A percentile compares a stretch with the other conserved stretches of the same genome.
Conservation (phyloP, 108 stramenopile genomes). For the Epipyxis sp. region DNA sequence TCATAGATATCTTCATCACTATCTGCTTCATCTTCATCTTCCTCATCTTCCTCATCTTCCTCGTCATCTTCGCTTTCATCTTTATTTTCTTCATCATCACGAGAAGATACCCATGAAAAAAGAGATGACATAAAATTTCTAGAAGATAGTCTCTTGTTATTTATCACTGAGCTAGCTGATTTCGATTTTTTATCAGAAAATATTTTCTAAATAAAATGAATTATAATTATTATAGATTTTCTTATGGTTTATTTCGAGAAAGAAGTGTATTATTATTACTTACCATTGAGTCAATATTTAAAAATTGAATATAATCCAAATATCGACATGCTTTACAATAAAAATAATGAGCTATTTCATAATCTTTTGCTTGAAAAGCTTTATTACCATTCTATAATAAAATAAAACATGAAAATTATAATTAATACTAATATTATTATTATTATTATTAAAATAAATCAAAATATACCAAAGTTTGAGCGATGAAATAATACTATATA, state of each 20-base stretch:
- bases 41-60: background rate
- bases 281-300: background rate
- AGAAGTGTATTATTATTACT: background rate
- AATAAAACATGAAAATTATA: background rate
- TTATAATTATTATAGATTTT: background rate
- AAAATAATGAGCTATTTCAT: background rate
- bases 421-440: background rate
- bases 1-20: background rate
- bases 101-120: background rate
- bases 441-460: background rate
- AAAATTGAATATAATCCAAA: background rate
- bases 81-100: background rate
- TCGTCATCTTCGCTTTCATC: background rate
- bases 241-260: background rate
- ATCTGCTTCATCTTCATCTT: background rate
- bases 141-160: background rate
- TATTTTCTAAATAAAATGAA: background rate
- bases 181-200: background rate
- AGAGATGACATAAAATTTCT: background rate
- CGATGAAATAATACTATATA: background rate
- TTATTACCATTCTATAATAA: background rate
- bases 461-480: background rate
- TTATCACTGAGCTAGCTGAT: background rate
- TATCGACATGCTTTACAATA: conserved; percentile 10
- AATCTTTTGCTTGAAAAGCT: background rate